A percentile compares a stretch with the other conserved stretches of the same genome.
These are phyloP conservation scores for Colletotrichum somersetense DNA, from an alignment of 2,329 filamentous ascomycete genomes.

Conservation along the genomic window DNA sequence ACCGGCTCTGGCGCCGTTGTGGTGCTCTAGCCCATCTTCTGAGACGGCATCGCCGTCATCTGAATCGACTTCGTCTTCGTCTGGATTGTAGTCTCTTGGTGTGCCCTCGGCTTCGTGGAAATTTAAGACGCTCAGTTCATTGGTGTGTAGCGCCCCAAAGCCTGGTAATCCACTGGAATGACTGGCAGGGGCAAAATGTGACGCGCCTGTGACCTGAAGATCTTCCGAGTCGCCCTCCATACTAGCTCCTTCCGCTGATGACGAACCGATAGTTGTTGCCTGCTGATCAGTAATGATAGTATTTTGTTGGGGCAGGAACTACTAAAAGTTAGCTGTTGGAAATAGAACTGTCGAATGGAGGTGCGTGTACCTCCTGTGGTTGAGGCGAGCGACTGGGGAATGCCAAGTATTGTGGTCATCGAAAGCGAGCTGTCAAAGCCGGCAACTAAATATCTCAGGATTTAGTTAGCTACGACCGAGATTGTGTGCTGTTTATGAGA, in stretches of 20 bases:
- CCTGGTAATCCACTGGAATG: neutral
- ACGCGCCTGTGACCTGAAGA: neutral
- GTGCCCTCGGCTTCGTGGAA: neutral
- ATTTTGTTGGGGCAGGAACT: neutral
- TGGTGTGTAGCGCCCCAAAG: neutral
- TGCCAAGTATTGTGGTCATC: neutral
- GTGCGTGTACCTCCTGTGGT: neutral
- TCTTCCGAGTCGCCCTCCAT: neutral
- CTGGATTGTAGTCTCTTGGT: slow-evolving; percentile 21
- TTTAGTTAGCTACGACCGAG: neutral
- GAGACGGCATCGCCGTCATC: slow-evolving; percentile 12
- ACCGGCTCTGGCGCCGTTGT: neutral
- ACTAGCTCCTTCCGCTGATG: neutral
- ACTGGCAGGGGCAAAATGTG: neutral
- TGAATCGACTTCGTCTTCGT: slow-evolving; percentile 38
- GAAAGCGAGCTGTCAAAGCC: neutral
- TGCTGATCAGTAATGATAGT: neutral
- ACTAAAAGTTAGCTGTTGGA: neutral
- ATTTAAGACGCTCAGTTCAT: neutral
- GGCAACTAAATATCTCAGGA: too few relatives aligned
- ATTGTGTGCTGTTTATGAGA: neutral
- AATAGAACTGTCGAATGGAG: neutral
- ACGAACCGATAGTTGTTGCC: neutral
- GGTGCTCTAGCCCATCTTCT: neutral
- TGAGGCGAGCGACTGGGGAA: neutral